These are phyloP conservation scores for Lasiodiplodia gonubiensis DNA, from an alignment of 2,329 filamentous ascomycete species.

Conservation along the genomic window DNA sequence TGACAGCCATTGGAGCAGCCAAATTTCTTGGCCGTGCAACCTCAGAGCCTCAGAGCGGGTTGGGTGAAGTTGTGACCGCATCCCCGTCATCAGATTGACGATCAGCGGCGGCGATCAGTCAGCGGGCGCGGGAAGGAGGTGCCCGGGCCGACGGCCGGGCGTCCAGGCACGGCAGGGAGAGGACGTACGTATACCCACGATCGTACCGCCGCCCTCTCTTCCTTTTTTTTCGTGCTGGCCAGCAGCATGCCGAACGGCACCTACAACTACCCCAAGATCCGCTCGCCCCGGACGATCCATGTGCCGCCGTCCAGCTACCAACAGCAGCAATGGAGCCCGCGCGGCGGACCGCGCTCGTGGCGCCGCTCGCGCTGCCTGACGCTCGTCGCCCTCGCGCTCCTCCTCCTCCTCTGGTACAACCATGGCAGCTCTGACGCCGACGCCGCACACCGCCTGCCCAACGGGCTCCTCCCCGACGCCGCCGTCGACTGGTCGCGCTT, in stretches of 20 bases:
- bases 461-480: constrained; percentile 1
- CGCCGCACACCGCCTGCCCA: constrained; percentile 4
- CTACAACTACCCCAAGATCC: constrained; percentile 23
- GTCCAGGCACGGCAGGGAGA: background rate
- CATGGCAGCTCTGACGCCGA: background rate
- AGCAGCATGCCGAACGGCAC: constrained; percentile 29
- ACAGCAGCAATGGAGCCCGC: constrained; percentile 22
- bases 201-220: background rate
- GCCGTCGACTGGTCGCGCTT: constrained; percentile 47
- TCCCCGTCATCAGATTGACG: background rate
- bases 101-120: background rate
- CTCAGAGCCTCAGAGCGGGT: background rate
- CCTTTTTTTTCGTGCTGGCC: background rate
- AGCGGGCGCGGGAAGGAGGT: background rate
- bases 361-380: constrained; percentile 41
- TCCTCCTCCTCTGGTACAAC: constrained; percentile 31
- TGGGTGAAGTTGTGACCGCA: background rate
- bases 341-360: constrained; percentile 19
- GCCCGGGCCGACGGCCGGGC: background rate
- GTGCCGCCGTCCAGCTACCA: constrained; percentile 22
- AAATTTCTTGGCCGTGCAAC: background rate
- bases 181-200: background rate
- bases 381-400: constrained; percentile 30
- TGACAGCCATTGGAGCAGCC: background rate
- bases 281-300: constrained; percentile 26